Evolutionary conservation across 2,329 filamentous ascomycete species (phyloP).

Genomic region (Aureobasidium sp.): DNA sequence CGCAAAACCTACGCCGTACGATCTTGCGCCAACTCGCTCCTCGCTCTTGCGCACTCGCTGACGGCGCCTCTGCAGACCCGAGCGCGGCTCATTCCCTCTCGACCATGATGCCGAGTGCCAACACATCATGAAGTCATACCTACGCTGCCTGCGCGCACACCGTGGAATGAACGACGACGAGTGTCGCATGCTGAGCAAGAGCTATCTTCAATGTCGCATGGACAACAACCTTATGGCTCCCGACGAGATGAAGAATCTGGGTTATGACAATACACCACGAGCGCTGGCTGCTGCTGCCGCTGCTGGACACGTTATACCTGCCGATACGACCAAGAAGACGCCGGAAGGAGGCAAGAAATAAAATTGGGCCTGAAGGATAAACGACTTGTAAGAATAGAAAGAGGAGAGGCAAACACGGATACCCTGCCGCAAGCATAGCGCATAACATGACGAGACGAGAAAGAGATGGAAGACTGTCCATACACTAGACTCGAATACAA

Average conservation of each 20-base stretch:
- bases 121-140: constrained; percentile 84
- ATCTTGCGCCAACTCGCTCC: background rate
- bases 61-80: constrained; percentile 84
- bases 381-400: background rate
- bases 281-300: constrained; percentile 11
- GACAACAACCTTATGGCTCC: constrained; percentile 95
- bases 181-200: constrained; percentile 87
- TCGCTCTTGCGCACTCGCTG: constrained; percentile 37
- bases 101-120: constrained; percentile 99
- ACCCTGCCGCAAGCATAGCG: background rate
- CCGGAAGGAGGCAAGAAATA: background rate
- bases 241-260: constrained; percentile 95
- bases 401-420: background rate
- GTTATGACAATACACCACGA: constrained; percentile 61
- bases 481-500: constrained; percentile 4
- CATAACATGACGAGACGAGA: background rate
- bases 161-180: constrained; percentile 87
- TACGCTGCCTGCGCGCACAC: constrained; percentile 86
- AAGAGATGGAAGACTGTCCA: background rate
- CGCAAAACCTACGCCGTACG: constrained; percentile 76
- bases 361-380: background rate
- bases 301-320: constrained; percentile 8
- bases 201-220: constrained; percentile 94
- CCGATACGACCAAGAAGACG: background rate
- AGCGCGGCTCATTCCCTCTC: constrained; percentile 95